Percentiles rank a stretch among this genome's conserved stretches.
These are phyloP conservation scores for Davidsoniella virescens DNA, from an alignment of 2,329 filamentous ascomycete species.

Conservation along the genomic window DNA sequence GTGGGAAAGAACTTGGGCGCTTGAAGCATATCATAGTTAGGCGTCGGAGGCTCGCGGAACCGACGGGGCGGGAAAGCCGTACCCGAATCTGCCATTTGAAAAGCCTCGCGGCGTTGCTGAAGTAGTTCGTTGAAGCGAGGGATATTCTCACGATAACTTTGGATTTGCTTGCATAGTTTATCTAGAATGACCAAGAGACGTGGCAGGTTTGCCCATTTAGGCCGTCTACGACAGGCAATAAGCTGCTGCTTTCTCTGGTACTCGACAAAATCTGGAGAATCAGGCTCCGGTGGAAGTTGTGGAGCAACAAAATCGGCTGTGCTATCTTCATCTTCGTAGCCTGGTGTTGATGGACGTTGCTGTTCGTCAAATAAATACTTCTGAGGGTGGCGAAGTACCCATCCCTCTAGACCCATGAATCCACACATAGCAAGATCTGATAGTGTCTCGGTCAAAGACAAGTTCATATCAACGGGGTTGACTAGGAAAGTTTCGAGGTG, in stretches of 20 bases:
- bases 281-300: conserved; percentile 25
- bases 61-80: conserved; percentile 21
- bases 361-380: conserved; percentile 39
- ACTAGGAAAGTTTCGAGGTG: conserved; percentile 68
- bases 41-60: conserved; percentile 12
- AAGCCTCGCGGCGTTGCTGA: conserved; percentile 46
- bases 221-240: conserved; percentile 31
- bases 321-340: conserved; percentile 24
- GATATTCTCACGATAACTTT: conserved; percentile 44
- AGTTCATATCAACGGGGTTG: conserved; percentile 81
- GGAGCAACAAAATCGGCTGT: conserved; percentile 2
- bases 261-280: conserved; percentile 25
- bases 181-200: conserved; percentile 42
- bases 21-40: conserved; percentile 13
- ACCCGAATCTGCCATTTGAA: conserved; percentile 41
- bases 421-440: conserved; percentile 73
- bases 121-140: conserved; percentile 59
- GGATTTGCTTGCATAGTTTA: conserved; percentile 44
- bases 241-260: conserved; percentile 17
- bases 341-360: conserved; percentile 15
- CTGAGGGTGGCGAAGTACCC: conserved; percentile 63
- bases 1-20: conserved; percentile 15
- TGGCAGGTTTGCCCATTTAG: conserved; percentile 37
- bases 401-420: conserved; percentile 74
- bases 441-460: conserved; percentile 71